Percentiles rank a stretch among this genome's conserved stretches.
Evolutionary conservation across 805 yeast species (phyloP).

Genomic region (Saturnispora quitensis): DNA sequence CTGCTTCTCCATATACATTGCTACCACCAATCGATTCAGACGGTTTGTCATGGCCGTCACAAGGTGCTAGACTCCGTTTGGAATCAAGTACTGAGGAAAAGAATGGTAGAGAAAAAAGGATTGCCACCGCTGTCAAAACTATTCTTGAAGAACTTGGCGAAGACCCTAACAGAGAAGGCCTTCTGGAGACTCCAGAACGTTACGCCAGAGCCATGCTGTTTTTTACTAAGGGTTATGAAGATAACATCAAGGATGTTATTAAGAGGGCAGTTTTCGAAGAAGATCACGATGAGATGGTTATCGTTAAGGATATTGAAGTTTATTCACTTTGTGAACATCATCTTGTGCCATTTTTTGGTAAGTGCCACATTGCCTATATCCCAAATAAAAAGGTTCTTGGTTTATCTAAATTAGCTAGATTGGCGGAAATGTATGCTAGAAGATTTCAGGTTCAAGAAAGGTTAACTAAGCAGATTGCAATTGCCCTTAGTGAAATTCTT

Average conservation of each 20-base stretch:
- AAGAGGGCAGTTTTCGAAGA: conserved; percentile 95
- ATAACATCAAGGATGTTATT: conserved; percentile 83
- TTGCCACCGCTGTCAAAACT: conserved; percentile 74
- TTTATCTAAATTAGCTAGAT: conserved; percentile 81
- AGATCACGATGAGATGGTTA: conserved; percentile 98
- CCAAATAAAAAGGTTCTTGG: conserved; percentile 93
- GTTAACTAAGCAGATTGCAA: conserved; percentile 92
- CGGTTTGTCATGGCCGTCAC: conserved; percentile 90
- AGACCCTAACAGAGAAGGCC: conserved; percentile 80
- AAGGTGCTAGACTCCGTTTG: conserved; percentile 72
- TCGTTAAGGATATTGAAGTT: conserved; percentile 88
- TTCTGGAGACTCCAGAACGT: conserved; percentile 88
- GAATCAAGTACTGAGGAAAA: conserved; percentile 63
- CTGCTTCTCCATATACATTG: conserved; percentile 74
- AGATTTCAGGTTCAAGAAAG: conserved; percentile 97
- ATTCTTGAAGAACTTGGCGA: conserved; percentile 84
- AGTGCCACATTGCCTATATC: conserved; percentile 95
- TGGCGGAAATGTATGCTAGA: conserved; percentile 95
- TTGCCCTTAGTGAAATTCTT: conserved; percentile 84
- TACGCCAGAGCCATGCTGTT: conserved; percentile 94
- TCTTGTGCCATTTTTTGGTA: conserved; percentile 94
- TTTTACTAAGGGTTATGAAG: conserved; percentile 95
- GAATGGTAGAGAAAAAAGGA: conserved; percentile 57
- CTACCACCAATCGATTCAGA: conserved; percentile 83
- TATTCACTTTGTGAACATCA: conserved; percentile 96